Evolutionary conservation across 306 rosid genomes (phyloP), one percentile per base, ranked within the genome.

Genomic region (Trifolium repens): DNA sequence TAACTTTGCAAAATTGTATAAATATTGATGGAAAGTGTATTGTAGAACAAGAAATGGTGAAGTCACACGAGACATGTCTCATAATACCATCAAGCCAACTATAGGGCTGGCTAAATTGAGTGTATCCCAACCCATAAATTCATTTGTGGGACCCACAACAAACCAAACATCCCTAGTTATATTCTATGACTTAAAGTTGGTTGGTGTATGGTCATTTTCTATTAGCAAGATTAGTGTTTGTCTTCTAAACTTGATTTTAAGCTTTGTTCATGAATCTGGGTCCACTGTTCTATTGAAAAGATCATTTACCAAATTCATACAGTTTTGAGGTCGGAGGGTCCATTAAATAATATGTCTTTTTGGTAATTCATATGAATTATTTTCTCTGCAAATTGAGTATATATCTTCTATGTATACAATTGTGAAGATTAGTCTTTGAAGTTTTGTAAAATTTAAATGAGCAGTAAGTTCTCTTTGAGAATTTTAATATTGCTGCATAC

Each of bases 141-240:
- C 52, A 13, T 46, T 46, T 4, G 52, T 13, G 52, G 52, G 52
- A 13, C 52, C 52, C 52, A 13, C 52, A 46, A 46, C 52, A 46
- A 46, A 13, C 52, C 52, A 46, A 46, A 46, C 52, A 46, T 46
- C 52, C 83, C 78, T 67, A 68, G 83, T 68, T 22, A 50, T 50
- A 50, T 50, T 67, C 82, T 75, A 65, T 57, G 76, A 59, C 9
- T 65, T 74, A 58, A 71, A 77, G 30, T 62, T 73, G 49, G 87
- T 87, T 58, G 88, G 84, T 81, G 26, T 52, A 40, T 16, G 61
- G 86, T 84, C 88, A 53, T 79, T 76, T 80, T 85, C 85, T 50
- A 69, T 44, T 68, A 24, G 64, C 53, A 72, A 78, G 52, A 75
- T 72, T 83, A 80, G 84, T 84, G 86, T 49, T 84, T 85, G 85